Base-by-base conservation (phyloP, 805 yeast species). In the Cephaloascus fragrans region DNA sequence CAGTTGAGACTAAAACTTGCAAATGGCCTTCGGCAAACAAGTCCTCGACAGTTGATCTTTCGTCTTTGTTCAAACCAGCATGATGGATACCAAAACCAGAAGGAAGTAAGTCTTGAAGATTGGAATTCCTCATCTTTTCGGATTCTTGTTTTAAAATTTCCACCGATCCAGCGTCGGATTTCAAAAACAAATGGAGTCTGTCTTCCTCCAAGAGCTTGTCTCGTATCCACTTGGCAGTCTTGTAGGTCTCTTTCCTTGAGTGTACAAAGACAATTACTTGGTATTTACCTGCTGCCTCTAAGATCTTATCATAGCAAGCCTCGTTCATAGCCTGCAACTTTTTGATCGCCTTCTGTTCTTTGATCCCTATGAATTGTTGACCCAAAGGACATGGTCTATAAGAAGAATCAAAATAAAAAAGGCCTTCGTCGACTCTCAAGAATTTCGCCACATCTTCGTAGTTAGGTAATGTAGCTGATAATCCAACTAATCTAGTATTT, bases 381-480 rank as follows among this genome's bases (percentile, higher is more conserved):
- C 82, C 83, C 28, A 90, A 62, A 0, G 98, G 97, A 52, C 96
- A 88, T 1, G 98, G 98, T 51, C 98, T 69, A 51, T 69, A 90
- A 3, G 83, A 67, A 0, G 93, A 64, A 52, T 86, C 96, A 55
- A 90, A 93, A 53, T 73, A 86, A 53, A 84, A 89, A 3, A 88
- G 49, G 0, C 90, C 89, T 14, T 64, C 64, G 0, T 60, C 46
- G 3, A 85, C 96, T 28, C 79, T 64, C 37, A 93, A 59, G 50
- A 93, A 90, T 34, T 66, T 67, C 0, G 95, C 95, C 29, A 90
- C 97, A 56, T 90, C 97, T 43, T 61, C 56, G 52, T 82, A 90
- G 52, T 89, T 88, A 2, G 97, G 96, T 38, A 90, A 69, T 0
- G 97, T 89, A 0, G 97, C 97, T 1, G 97, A 88, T 12, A 90